These are phyloP conservation scores for Fusarium miscanthi DNA, from an alignment of 2,329 filamentous ascomycete genomes.

Conservation along the genomic window DNA sequence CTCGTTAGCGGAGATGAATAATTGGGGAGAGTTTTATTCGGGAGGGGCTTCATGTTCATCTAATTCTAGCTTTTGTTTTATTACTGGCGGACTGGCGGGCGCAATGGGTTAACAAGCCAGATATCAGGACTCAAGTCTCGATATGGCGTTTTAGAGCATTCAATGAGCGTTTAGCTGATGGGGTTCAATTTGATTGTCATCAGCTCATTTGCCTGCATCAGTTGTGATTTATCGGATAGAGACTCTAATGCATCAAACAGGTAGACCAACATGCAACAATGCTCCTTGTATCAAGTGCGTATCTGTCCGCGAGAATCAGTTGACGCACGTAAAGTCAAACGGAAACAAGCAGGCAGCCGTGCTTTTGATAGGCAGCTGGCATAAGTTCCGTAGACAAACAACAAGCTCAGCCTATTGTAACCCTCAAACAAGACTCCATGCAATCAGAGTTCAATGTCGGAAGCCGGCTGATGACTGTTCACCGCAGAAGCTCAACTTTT, in stretches of 20 bases:
- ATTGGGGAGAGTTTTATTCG: conserved; percentile 1
- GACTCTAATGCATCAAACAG: conserved; percentile 18
- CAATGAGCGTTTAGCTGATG: conserved; percentile 21
- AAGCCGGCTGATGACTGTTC: conserved; percentile 34
- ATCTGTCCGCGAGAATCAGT: neutral
- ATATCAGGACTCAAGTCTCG: conserved; percentile 40
- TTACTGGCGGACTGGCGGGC: conserved; percentile 27
- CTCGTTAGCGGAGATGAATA: conserved; percentile 67
- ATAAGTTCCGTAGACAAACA: neutral
- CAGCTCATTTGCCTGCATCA: conserved; percentile 8
- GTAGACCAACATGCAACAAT: conserved; percentile 11
- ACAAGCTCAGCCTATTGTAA: neutral
- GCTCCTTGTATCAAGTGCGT: neutral
- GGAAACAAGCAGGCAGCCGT: conserved; percentile 1
- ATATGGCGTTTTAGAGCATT: conserved; percentile 41
- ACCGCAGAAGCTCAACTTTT: neutral
- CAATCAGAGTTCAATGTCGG: conserved; percentile 6
- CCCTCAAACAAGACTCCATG: neutral
- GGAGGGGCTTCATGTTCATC: conserved; percentile 1
- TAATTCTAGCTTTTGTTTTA: conserved; percentile 20
- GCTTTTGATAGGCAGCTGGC: neutral
- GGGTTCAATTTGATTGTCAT: conserved; percentile 2
- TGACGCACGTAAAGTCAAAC: neutral
- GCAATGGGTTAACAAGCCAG: conserved; percentile 36
- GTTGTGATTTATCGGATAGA: conserved; percentile 18